Base-by-base conservation (phyloP, 495 filamentous ascomycete species). In the Penicillium tannophilum region DNA sequence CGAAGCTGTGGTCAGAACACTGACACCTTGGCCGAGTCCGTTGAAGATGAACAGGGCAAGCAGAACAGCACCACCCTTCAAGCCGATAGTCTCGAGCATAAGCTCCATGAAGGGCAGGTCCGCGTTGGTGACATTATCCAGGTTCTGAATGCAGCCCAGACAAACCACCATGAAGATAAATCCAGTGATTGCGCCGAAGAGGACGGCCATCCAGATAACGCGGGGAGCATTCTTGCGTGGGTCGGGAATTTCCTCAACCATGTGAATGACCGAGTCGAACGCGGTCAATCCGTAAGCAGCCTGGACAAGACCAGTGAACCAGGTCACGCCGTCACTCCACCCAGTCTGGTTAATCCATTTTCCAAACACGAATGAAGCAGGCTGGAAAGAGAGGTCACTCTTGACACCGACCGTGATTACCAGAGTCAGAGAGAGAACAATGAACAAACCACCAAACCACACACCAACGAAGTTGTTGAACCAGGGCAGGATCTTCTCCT, bases 161-260 rank as follows among this genome's bases (percentile, higher is more conserved):
- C 92, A 80, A 28, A 89, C 83, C 30, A 93, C 84, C 64, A 88
- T 83, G 70, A 90, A 93, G 65, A 83, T 78, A 66, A 92, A 90
- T 0, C 89, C 86, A n/a, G 74, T 76, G 26, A 80, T 54, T 11
- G 89, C 54, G 86, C 76, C 77, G 28, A 72, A 71, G 4, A 74
- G 56, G 1, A 79, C 74, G 4, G 76, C 70, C 47, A 78, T 72
- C 66, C 71, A 76, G 56, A 79, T 78, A 3, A 75, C 71, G 3
- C 66, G 62, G 0, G 77, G 77, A 0, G 75, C 76, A 55, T 79
- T 78, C 33, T 62, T 67, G 10, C 75, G 71, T 5, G 77, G 77
- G 2, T 67, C 69, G 0, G 77, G 77, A 30, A 79, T 77, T 45
- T 79, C 77, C 42, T 80, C 83, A 16, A 82, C 80, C 82, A 88